Percentiles rank a stretch among this genome's conserved stretches.
Evolutionary conservation across 1,284 basidiomycete genomes (phyloP).

Genomic region (Leccinum ponderosum): DNA sequence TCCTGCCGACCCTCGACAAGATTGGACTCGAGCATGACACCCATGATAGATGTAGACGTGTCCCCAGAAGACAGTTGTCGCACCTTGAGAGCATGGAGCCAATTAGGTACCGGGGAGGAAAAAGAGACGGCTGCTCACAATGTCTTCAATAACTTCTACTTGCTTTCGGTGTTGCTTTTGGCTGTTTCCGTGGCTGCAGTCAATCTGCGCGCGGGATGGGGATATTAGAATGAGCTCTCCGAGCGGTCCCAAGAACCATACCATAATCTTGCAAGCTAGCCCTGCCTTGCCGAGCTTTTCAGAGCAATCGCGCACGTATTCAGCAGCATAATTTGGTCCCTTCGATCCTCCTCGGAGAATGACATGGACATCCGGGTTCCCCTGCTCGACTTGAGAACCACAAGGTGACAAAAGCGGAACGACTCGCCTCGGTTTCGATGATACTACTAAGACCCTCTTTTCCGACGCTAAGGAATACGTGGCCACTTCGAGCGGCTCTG

Average conservation of each 20-base stretch:
- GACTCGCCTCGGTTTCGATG: slow-evolving; percentile 77
- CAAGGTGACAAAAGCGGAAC: slow-evolving; percentile 1
- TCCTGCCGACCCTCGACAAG: slow-evolving; percentile 89
- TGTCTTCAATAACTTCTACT: slow-evolving; percentile 80
- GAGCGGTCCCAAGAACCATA: slow-evolving; percentile 35
- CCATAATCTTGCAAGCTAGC: slow-evolving; percentile 83
- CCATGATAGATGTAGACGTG: slow-evolving; percentile 81
- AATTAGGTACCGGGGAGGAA: not conserved
- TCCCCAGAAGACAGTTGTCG: slow-evolving; percentile 70
- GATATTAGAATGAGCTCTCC: not conserved
- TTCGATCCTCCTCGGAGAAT: slow-evolving; percentile 87
- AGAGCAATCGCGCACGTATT: slow-evolving; percentile 77
- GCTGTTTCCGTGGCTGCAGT: slow-evolving; percentile 96
- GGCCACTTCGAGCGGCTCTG: slow-evolving; percentile 80
- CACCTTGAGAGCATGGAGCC: slow-evolving; percentile 44
- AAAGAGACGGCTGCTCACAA: slow-evolving; percentile 52
- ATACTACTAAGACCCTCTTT: slow-evolving; percentile 92
- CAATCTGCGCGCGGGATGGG: slow-evolving; percentile 54
- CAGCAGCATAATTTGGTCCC: slow-evolving; percentile 84
- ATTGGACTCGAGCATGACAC: slow-evolving; percentile 98
- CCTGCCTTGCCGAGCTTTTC: slow-evolving; percentile 80
- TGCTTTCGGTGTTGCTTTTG: slow-evolving; percentile 86
- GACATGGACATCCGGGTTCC: slow-evolving; percentile 88
- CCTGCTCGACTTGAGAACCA: slow-evolving; percentile 43
- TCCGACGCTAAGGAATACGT: slow-evolving; percentile 92